Conservation (phyloP, 2,329 filamentous ascomycete genomes). For the Colletotrichum lupini region DNA sequence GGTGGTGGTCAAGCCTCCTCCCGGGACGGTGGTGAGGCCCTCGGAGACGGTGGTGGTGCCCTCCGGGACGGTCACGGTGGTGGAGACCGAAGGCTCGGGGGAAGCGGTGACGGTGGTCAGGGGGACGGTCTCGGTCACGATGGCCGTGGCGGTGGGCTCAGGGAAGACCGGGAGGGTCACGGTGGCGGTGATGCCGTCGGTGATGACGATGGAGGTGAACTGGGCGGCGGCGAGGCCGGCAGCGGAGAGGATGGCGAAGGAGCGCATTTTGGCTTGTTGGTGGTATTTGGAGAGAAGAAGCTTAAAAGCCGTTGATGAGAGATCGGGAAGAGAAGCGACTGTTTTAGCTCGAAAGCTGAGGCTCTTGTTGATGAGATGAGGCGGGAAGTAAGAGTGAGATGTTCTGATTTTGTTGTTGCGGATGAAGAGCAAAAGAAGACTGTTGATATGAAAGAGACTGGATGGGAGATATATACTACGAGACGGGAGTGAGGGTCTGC, state of each 20-base stretch:
- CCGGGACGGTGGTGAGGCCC: constrained; percentile 25
- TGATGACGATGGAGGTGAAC: constrained; percentile 35
- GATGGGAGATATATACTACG: constrained; percentile 22
- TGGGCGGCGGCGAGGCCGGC: constrained; percentile 39
- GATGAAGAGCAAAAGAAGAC: neutral
- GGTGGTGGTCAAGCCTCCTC: constrained; percentile 22
- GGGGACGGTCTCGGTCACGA: constrained; percentile 30
- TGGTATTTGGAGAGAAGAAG: neutral
- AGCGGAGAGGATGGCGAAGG: constrained; percentile 37
- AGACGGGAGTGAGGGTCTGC: neutral
- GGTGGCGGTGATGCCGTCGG: constrained; percentile 38
- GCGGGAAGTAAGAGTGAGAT: neutral
- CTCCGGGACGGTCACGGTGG: constrained; percentile 13
- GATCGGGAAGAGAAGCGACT: constrained; percentile 12
- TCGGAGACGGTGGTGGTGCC: constrained; percentile 20
- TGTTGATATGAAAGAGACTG: neutral
- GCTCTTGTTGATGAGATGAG: neutral
- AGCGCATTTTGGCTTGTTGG: constrained; percentile 37
- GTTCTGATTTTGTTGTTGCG: neutral
- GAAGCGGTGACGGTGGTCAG: constrained; percentile 32
- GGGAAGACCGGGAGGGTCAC: constrained; percentile 38
- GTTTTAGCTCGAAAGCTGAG: constrained; percentile 14
- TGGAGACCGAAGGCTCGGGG: constrained; percentile 3
- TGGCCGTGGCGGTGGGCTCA: constrained; percentile 26
- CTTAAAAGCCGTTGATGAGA: neutral